Evolutionary conservation across 129 eudicot genomes (phyloP), one percentile per base, ranked within the genome.

Genomic region (Arctium lappa): DNA sequence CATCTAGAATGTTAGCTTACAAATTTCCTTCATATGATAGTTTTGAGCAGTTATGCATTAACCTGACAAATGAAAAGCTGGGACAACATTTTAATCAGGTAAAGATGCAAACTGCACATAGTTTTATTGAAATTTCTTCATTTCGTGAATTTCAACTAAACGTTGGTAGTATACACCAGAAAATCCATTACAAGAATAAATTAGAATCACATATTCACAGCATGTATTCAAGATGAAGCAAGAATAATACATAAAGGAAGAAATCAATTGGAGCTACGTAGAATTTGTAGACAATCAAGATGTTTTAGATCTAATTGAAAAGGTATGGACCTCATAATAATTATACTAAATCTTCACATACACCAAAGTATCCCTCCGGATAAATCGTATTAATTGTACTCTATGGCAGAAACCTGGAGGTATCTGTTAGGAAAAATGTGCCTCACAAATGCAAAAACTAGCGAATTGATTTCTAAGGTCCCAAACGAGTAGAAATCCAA

Each of bases 41-140:
- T 87, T 95, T 95, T 87, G 98, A 95, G 90, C 99, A 95, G 91
- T 97, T 22, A 22, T 22, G 27, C 27, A 22, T 22, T 22, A 22
- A 22, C 27, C 27, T 22, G 27, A 22, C 27, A 83, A 95, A 95
- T 72, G 99, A 95, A 86, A 95, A 95, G 93, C 86, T 95, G 88
- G 98, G 93, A 84, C 99, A 95, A 86, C 99, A 95, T 85, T 95
- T 95, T 84, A 95, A 95, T 84, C 99, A 95, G 97, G 99, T 94
- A 80, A 86, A 48, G 39, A 72, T 56, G 72, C 72, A 10, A 85
- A 56, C 68, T 77, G 68, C 80, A 78, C 70, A 1, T 27, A 18
- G 22, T 40, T 42, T 46, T 22, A 72, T 53, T 32, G 44, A 73
- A 2, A 62, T 50, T 69, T 34, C 30, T 32, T 5, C 36, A n/a